Evolutionary conservation across 1,284 basidiomycete genomes (phyloP).

Genomic region (Phellopilus nigrolimitatus): DNA sequence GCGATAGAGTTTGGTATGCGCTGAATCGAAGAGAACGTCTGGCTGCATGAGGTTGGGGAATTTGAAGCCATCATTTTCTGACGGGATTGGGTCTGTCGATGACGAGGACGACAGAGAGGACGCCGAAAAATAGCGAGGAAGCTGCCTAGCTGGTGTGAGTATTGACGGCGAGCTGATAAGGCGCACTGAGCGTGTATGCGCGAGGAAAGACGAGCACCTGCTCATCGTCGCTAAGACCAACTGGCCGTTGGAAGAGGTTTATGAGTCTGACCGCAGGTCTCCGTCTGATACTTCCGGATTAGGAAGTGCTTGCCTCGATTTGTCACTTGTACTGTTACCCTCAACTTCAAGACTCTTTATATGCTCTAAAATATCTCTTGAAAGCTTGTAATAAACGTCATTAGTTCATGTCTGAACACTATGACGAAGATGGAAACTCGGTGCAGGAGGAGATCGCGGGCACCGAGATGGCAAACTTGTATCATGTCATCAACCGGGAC

Average conservation of each 20-base stretch:
- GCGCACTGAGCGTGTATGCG: not conserved
- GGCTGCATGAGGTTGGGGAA: conserved; percentile 19
- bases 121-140: conserved; percentile 1
- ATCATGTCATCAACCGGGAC: conserved; percentile 60
- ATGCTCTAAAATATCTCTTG: too few species aligned
- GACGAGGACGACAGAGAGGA: not conserved
- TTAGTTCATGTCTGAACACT: conserved; percentile 14
- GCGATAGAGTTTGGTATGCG: conserved; percentile 1
- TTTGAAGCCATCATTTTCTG: not conserved
- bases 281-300: too few species aligned
- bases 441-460: conserved; percentile 28
- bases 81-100: not conserved
- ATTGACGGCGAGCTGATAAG: not conserved
- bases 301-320: not conserved
- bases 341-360: too few species aligned
- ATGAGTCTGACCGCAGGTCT: not conserved
- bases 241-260: not conserved
- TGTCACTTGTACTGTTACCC: too few species aligned
- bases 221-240: conserved; percentile 4
- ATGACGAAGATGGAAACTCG: conserved; percentile 10
- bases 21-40: conserved; percentile 18
- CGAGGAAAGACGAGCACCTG: conserved; percentile 14
- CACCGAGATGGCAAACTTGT: conserved; percentile 53
- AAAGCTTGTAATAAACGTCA: too few species aligned
- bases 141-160: not conserved